Percentiles rank a stretch among this genome's conserved stretches.
phyloP scores from a whole-genome alignment of 2,329 filamentous ascomycete species.

The Capronia americana region DNA sequence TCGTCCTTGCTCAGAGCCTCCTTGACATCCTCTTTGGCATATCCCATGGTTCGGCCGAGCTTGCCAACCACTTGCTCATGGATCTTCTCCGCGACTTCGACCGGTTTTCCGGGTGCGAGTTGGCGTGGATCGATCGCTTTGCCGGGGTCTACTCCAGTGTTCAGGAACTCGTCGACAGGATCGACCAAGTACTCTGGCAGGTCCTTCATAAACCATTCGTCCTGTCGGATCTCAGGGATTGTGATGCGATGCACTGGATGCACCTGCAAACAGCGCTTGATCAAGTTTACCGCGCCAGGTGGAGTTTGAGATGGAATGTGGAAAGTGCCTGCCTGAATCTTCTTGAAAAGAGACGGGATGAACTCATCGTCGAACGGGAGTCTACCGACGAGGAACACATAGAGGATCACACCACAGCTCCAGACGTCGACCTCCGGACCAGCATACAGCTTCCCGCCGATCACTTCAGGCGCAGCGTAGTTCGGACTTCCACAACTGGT shows the following conservation, averaged over 20 bases:
- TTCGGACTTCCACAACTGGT: slow-evolving; percentile 98
- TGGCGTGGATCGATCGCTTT: slow-evolving; percentile 85
- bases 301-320: slow-evolving; percentile 91
- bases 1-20: slow-evolving; percentile 91
- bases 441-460: slow-evolving; percentile 95
- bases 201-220: slow-evolving; percentile 91
- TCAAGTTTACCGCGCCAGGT: slow-evolving; percentile 76
- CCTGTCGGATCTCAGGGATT: slow-evolving; percentile 88
- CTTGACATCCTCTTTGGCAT: slow-evolving; percentile 91
- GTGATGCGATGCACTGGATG: slow-evolving; percentile 90
- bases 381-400: slow-evolving; percentile 68
- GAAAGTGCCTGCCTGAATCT: slow-evolving; percentile 94
- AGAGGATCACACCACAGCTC: slow-evolving; percentile 69
- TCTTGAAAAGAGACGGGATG: slow-evolving; percentile 95
- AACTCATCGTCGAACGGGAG: slow-evolving; percentile 98
- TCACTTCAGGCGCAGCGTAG: slow-evolving; percentile 96
- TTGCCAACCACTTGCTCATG: slow-evolving; percentile 93
- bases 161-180: slow-evolving; percentile 88
- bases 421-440: slow-evolving; percentile 97
- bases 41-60: slow-evolving; percentile 97
- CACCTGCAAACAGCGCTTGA: slow-evolving; percentile 87
- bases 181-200: slow-evolving; percentile 85
- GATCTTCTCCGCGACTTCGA: slow-evolving; percentile 83
- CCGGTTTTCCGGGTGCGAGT: slow-evolving; percentile 78
- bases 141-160: slow-evolving; percentile 91